A percentile compares a stretch with the other conserved stretches of the same genome.
phyloP scores from a whole-genome alignment of 1,284 basidiomycete species.

The Agaricales sp. region DNA sequence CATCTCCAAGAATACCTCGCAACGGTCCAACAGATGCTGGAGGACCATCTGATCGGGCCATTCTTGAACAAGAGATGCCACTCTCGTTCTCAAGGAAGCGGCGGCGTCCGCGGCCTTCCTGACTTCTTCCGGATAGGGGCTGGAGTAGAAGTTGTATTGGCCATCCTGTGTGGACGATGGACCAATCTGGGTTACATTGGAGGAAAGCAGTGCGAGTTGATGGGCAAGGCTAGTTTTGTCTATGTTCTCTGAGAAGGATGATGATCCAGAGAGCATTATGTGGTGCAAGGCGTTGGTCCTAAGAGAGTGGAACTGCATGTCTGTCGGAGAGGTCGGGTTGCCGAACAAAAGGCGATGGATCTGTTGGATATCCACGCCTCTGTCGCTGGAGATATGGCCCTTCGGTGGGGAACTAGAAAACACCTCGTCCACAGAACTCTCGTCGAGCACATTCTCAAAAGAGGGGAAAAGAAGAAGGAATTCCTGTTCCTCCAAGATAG shows the following conservation, averaged over 20 bases:
- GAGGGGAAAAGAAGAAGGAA: constrained; percentile 79
- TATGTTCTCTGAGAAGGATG: constrained; percentile 29
- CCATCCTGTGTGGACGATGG: constrained; percentile 8
- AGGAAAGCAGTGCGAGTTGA: constrained; percentile 34
- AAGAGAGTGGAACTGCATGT: constrained; percentile 16
- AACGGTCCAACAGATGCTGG: constrained; percentile 74
- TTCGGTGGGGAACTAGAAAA: not conserved
- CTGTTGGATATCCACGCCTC: not conserved
- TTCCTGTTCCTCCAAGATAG: constrained; percentile 73
- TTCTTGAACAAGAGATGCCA: constrained; percentile 56
- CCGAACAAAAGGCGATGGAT: constrained; percentile 28
- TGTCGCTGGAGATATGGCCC: not conserved
- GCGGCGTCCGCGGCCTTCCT: constrained; percentile 51
- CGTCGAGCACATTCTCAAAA: constrained; percentile 56
- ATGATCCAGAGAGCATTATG: constrained; percentile 22
- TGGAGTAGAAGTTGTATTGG: constrained; percentile 71
- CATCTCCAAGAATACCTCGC: constrained; percentile 58
- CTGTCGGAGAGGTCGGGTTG: constrained; percentile 2
- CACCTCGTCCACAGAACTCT: constrained; percentile 4
- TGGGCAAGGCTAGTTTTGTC: constrained; percentile 39
- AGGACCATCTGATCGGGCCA: constrained; percentile 99
- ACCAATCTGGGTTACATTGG: constrained; percentile 23
- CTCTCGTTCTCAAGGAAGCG: constrained; percentile 36
- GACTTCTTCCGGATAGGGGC: constrained; percentile 63
- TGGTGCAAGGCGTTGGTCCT: constrained; percentile 19